Evolutionary conservation across 2,329 filamentous ascomycete species (phyloP).

Genomic region (Didymella pinodella): DNA sequence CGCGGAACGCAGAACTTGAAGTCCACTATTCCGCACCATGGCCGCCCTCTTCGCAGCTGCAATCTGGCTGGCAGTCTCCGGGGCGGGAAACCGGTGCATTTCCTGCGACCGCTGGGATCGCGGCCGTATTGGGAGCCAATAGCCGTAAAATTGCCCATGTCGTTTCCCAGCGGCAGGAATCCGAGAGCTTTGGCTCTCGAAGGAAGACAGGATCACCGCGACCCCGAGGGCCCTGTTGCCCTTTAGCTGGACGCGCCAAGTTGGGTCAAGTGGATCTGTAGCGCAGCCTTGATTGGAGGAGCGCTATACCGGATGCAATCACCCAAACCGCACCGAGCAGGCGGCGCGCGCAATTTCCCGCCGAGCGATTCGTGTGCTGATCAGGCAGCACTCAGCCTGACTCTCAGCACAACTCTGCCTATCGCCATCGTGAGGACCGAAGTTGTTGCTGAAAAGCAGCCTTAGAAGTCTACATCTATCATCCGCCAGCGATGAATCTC

Average conservation of each 20-base stretch:
- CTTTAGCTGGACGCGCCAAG: constrained; percentile 8
- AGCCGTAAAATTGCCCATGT: constrained; percentile 5
- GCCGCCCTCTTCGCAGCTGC: constrained; percentile 7
- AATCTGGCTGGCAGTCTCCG: constrained; percentile 20
- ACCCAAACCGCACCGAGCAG: constrained; percentile 11
- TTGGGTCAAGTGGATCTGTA: constrained; percentile 3
- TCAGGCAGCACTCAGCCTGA: constrained; percentile 4
- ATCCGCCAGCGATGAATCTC: not conserved
- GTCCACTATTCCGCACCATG: constrained; percentile 15
- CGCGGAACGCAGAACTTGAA: constrained; percentile 8
- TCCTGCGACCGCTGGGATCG: constrained; percentile 6
- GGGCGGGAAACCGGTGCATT: constrained; percentile 11
- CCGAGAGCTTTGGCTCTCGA: constrained; percentile 1
- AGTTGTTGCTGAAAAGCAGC: not conserved
- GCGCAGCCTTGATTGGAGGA: not conserved
- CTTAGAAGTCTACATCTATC: not conserved
- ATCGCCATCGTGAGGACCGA: not conserved
- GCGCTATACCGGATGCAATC: constrained; percentile 1
- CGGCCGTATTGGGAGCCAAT: constrained; percentile 19
- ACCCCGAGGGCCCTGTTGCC: constrained; percentile 9
- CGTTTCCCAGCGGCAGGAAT: constrained; percentile 5
- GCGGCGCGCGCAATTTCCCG: constrained; percentile 13
- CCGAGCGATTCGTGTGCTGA: constrained; percentile 11
- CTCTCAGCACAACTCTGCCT: constrained; percentile 11
- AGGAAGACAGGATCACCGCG: constrained; percentile 7